Evolutionary conservation across 768 basidiomycete genomes (phyloP), one percentile per base, ranked within the genome.

Genomic region (Boletus pseudopeckii): DNA sequence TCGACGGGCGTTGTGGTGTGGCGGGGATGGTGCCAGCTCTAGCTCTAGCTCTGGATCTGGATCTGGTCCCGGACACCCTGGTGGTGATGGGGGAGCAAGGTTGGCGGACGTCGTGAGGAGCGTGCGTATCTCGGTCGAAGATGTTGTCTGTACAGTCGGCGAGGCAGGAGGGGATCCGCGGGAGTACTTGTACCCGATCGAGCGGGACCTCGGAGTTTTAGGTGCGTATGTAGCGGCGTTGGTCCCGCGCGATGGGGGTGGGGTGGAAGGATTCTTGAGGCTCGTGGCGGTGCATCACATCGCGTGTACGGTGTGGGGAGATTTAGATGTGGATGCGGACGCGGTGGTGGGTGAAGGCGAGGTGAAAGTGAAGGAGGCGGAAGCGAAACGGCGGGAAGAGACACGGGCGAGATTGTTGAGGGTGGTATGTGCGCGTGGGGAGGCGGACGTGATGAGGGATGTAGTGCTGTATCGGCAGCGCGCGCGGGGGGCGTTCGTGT

Each of bases 1-100:
- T 64, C 84, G 95, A 47, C 85, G 83, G 57, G 81, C 85, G 51
- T 66, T 98, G 5, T 97, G 91, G 88, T 83, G 77, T 52, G 94
- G 96, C 60, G 88, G 83, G 58, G 76, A 76, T 1, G 47, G 54
- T 18, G 48, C 53, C 1, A 5, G 36, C n/a, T 32, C 58, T 22
- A 30, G 37, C 20, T 13, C 32, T 24, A n/a, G n/a, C n/a, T n/a
- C n/a, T 17, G 22, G 22, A 22, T 22, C 22, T 24, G 24, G 24
- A 4, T 24, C 24, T 24, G 26, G 45, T 26, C 11, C 18, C 0
- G 37, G 37, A 18, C 40, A 37, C 3, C 4, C 28, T 1, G 14
- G 13, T 26, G 42, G 37, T 1, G 48, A 43, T 3, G 51, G 44
- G 0, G 53, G 53, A 5, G 47, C 11, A 14, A 41, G 59, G 2